Base-by-base conservation (phyloP, 306 rosid species). In the Purshia tridentata region DNA sequence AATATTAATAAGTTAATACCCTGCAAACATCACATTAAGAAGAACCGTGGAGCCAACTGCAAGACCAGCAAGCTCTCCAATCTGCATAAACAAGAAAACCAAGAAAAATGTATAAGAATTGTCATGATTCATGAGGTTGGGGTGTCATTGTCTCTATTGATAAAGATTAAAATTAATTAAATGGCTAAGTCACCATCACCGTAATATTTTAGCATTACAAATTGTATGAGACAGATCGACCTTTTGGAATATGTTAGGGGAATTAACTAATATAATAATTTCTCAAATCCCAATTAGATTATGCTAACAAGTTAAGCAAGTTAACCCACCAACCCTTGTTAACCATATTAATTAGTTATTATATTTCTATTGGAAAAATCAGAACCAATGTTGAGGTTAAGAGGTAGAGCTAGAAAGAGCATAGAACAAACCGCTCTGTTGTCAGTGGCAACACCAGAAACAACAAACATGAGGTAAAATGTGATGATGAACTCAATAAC, bases 11-110 rank as follows among this genome's bases (percentile, higher is more conserved):
- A 55, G 58, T 20, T 16, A 22, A 47, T 86, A 94, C 98, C 90
- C 97, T 53, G 90, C 80, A 77, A 91, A 80, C 77, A 91, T 47
- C 53, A 89, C 97, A 60, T 91, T 88, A n/a, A 93, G 84, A 35
- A 93, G 88, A 59, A 93, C 79, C 0, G 97, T 89, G 18, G 90
- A 69, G 9, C 98, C 98, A 19, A 93, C 76, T 4, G 97, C 97
- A 49, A 91, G 77, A 11, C 98, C 98, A 4, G 96, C 97, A 76
- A 94, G 83, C 80, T 91, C 96, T 23, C 98, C 98, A 42, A 94
- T 77, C 98, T 94, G 83, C 48, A 70, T 0, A 39, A 58, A 42
- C 37, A 16, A 19, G 54, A 23, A 1, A 14, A 65, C 62, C 54
- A 80, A 54, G 62, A 59, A 51, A 76, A 40, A 47, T 14, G 51